A percentile compares a stretch with the other conserved stretches of the same genome.
phyloP scores from a whole-genome alignment of 345 rosid genomes.

The Eucalyptus paniculata region DNA sequence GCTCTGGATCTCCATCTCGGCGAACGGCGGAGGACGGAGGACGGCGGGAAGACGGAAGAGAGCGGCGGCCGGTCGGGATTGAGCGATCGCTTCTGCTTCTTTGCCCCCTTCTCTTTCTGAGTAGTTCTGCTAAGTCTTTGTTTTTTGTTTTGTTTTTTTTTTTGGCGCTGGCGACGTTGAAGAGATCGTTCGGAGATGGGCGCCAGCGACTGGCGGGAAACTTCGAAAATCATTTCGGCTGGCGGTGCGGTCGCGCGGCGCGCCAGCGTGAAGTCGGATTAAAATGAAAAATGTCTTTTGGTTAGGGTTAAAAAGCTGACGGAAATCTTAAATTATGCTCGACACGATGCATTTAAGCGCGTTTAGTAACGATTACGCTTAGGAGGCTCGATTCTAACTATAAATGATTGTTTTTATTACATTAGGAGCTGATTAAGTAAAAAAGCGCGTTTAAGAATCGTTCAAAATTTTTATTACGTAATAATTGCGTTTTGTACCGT shows the following conservation, averaged over 20 bases:
- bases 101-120: neutral
- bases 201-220: neutral
- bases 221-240: slow-evolving; percentile 1
- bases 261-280: neutral
- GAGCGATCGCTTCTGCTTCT: neutral
- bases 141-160: too few relatives aligned
- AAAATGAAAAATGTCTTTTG: neutral
- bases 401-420: too few relatives aligned
- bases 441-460: too few relatives aligned
- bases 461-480: too few relatives aligned
- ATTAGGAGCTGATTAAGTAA: too few relatives aligned
- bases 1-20: slow-evolving; percentile 24
- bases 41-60: neutral
- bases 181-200: neutral
- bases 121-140: neutral
- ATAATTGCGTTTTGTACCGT: too few relatives aligned
- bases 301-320: too few relatives aligned
- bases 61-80: neutral
- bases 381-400: too few relatives aligned
- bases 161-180: neutral
- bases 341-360: too few relatives aligned
- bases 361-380: too few relatives aligned
- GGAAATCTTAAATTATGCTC: too few relatives aligned
- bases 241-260: neutral
- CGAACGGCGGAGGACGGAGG: neutral